Evolutionary conservation across 768 basidiomycete genomes (phyloP), one percentile per base, ranked within the genome.

Genomic region (Zangia roseola): DNA sequence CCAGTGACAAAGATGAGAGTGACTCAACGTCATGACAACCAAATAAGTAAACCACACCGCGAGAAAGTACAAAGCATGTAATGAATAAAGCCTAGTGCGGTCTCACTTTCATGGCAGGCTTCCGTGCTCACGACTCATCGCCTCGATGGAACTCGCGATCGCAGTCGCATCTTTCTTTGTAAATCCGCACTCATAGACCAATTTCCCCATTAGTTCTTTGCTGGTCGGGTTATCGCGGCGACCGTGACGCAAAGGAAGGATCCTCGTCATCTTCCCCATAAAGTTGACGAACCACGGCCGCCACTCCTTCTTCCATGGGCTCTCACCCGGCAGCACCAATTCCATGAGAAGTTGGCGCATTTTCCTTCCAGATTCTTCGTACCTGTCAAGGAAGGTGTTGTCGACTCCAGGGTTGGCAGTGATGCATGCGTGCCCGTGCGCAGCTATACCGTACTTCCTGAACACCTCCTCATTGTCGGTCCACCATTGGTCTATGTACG

Each of bases 401-500:
- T 39, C 59, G 10, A 54, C 47, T 16, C 71, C 64, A 14, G 58
- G 49, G 35, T 43, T 64, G 13, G 72, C 65, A 13, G 73, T 74
- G 52, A 76, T 63, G 49, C 76, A 76, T 4, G 72, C 76, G 17
- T 72, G 67, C 14, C 67, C 72, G 12, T 54, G 28, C 0, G 62
- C 50, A 28, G 43, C 37, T 54, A 76, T 71, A 2, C 56, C 58
- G 35, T 64, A 61, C 13, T 17, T 31, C 35, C 47, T 49, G 49
- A 77, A 76, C 4, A 24, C 36, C 12, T 28, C 26, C 40, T 67
- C n/a, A 48, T 75, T 75, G 30, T 44, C 26, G 14, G 39, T 33
- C 74, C 73, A 76, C 75, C 75, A 76, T 21, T 33, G 55, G 5
- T 69, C 65, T 62, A 71, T 69, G 21, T 56, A 56, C 3, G 28